Evolutionary conservation across 331 rosid species (phyloP), one percentile per base, ranked within the genome.

Genomic region (Malus hybrid): DNA sequence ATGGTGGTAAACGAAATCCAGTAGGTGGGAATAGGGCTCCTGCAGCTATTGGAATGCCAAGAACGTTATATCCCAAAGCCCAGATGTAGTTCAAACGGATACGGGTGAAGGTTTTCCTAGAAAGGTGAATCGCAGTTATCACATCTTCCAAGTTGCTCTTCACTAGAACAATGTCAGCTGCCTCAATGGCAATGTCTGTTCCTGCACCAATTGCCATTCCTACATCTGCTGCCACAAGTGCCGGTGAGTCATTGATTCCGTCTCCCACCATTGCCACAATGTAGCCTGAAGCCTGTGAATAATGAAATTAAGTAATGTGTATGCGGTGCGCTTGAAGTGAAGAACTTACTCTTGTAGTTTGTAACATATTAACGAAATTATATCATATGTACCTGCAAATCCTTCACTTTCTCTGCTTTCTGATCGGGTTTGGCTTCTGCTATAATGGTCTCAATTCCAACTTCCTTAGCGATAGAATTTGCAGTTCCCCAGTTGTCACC

Each of bases 131-230:
- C 79, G 98, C 98, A 32, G 96, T 88, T 32, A 89, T 89, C 57
- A 93, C 97, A 81, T 93, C 98, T 84, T 93, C 98, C 82, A 93
- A 84, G 86, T 89, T 89, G 79, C 93, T 93, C 83, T 91, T 93
- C 98, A 93, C 89, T 4, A 91, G 92, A 62, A 93, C 98, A 70
- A 91, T 89, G 80, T 91, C 96, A 52, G 98, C 98, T 6, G 97
- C 97, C 88, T 93, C 98, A 59, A 91, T 93, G 1, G 98, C 98
- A 64, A 93, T 93, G 88, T 93, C 98, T 31, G 97, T 93, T 42
- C 98, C 97, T 3, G 98, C 98, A 29, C 98, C 98, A 80, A 93
- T 93, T 59, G 98, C 97, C 97, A 91, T 93, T 27, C 97, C 97
- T 31, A 89, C 96, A 63, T 93, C 90, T 3, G 97, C 98, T 34